These are phyloP conservation scores for Apophysomyces elegans DNA, from an alignment of 371 early-diverging fungal genomes.

Conservation along the genomic window DNA sequence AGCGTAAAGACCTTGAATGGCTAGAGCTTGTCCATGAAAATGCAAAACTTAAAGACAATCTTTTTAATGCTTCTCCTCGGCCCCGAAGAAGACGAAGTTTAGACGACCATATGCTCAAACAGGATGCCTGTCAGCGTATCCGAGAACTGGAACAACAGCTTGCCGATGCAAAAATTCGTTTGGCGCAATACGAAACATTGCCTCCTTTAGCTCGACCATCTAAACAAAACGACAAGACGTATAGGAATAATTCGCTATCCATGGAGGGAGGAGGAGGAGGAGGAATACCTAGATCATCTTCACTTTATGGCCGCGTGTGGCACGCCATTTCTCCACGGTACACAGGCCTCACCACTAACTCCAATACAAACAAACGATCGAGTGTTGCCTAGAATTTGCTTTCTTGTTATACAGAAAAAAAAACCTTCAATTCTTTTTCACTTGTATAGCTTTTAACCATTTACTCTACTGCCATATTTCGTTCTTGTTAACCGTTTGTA, in stretches of 20 bases:
- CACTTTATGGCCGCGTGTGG: conserved; percentile 31
- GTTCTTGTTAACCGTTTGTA: too few species aligned
- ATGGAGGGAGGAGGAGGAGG: neutral
- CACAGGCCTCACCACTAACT: neutral
- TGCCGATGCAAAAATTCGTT: conserved; percentile 16
- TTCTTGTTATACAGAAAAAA: too few species aligned
- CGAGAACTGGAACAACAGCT: conserved; percentile 16
- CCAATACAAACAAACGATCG: conserved; percentile 1
- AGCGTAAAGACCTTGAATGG: conserved; percentile 27
- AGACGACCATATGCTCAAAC: conserved; percentile 9
- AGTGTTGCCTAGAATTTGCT: neutral
- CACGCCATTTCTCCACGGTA: conserved; percentile 25
- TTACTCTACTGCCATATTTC: too few species aligned
- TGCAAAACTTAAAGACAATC: conserved; percentile 13
- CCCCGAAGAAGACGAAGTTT: conserved; percentile 12
- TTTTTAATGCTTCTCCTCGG: neutral
- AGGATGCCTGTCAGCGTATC: conserved; percentile 13
- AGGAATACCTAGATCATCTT: conserved; percentile 17
- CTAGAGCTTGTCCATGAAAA: conserved; percentile 21
- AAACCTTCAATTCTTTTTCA: too few species aligned
- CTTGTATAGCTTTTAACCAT: too few species aligned
- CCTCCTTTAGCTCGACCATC: conserved; percentile 1
- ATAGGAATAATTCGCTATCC: neutral
- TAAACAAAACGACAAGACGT: neutral
- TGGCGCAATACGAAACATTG: conserved; percentile 14